These are phyloP conservation scores for Plasmodium yoelii DNA, from an alignment of 169 alveolate genomes.

Conservation along the genomic window DNA sequence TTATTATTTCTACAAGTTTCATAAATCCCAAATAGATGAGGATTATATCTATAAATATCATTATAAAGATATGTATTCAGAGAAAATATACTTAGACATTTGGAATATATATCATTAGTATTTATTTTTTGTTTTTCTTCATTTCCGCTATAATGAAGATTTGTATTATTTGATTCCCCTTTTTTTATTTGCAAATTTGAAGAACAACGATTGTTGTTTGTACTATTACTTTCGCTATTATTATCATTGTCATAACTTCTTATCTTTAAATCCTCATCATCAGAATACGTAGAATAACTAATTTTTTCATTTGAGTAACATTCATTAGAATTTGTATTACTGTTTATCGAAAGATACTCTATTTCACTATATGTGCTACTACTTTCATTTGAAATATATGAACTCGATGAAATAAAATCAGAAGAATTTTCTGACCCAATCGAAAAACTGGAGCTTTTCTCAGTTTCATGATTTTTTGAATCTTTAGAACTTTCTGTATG, in stretches of 20 bases:
- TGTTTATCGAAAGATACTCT: conserved; percentile 37
- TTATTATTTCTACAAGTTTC: conserved; percentile 68
- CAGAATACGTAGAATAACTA: neutral
- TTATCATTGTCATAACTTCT: too few species aligned
- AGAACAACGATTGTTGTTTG: neutral
- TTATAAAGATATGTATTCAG: conserved; percentile 59
- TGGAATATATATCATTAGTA: conserved; percentile 10
- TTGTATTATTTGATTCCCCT: too few species aligned
- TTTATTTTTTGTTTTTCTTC: neutral
- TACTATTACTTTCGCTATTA: neutral
- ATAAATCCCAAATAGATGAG: conserved; percentile 60
- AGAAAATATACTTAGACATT: conserved; percentile 63
- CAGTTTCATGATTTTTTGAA: too few species aligned
- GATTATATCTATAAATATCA: conserved; percentile 62
- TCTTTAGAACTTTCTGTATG: too few species aligned
- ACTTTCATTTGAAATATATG: neutral
- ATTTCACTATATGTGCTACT: conserved; percentile 14
- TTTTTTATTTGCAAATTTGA: too few species aligned
- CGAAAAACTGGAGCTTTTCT: neutral
- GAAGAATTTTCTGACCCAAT: neutral
- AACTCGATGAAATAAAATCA: conserved; percentile 15
- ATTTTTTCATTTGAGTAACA: neutral
- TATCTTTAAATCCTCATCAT: too few species aligned
- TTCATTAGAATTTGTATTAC: conserved; percentile 12
- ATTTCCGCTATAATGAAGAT: neutral